phyloP scores from a whole-genome alignment of 2,329 filamentous ascomycete species.

The Neofusicoccum laricinum region DNA sequence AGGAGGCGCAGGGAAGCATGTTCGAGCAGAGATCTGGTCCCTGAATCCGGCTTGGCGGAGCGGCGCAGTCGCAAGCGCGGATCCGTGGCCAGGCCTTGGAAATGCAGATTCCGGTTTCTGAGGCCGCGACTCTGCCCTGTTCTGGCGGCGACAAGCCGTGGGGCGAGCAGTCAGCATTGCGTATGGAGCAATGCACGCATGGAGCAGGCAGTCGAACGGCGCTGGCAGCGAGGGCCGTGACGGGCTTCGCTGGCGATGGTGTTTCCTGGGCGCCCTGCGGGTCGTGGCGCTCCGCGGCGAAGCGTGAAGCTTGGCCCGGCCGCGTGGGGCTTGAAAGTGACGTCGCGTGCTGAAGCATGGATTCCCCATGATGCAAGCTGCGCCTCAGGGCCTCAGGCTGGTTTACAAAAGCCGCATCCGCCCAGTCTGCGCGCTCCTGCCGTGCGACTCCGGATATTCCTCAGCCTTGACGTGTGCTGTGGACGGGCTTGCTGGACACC shows the following conservation, averaged over 20 bases:
- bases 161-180: background rate
- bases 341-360: slow-evolving; percentile 3
- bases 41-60: background rate
- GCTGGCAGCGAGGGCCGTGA: background rate
- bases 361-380: slow-evolving; percentile 9
- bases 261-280: background rate
- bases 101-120: background rate
- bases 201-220: background rate
- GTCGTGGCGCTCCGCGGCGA: background rate
- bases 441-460: background rate
- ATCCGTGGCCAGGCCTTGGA: background rate
- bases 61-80: background rate
- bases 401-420: slow-evolving; percentile 3
- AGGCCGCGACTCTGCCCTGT: background rate
- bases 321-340: background rate
- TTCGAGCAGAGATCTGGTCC: background rate
- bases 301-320: slow-evolving; percentile 3
- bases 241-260: background rate
- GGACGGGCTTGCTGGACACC: background rate
- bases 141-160: background rate
- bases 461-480: background rate
- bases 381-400: background rate
- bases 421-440: background rate
- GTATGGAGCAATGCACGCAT: background rate
- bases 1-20: background rate